Base-by-base conservation (phyloP, 1,284 basidiomycete genomes). In the Blastosporella zonata region DNA sequence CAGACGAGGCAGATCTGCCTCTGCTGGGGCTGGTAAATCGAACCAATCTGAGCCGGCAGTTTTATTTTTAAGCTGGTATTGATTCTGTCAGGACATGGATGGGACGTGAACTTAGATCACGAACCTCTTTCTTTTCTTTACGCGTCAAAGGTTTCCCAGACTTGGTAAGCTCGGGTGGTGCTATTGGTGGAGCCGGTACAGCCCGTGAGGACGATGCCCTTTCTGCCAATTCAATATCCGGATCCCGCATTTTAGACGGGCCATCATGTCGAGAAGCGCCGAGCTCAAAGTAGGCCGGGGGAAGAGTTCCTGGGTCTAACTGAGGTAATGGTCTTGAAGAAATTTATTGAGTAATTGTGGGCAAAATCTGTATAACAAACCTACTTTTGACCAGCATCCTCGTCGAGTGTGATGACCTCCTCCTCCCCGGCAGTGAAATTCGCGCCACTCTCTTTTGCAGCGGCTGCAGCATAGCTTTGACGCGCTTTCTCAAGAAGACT, bases 11-110 rank as follows among this genome's bases (percentile, higher is more conserved):
- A 94, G 73, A 52, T 93, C 83, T 7, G 88, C 81, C 49, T 87
- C 84, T 17, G 84, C 71, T 18, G 93, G 90, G 5, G 91, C 82
- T 23, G 96, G 94, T 50, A 98, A 78, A 60, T 96, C 88, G 60
- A 93, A 94, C 95, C 96, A 99, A 44, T 80, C 77, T 40, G 85
- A 79, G 0, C 93, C 93, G 0, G 91, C 81, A 0, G 91, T 92
- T 49, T 81, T 80, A 53, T 81, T 80, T 62, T 79, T 84, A 28
- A 89, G 64, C 87, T 92, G 54, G 43, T 27, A 51, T 21, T 29
- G 22, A 20, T 46, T 33, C 27, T 1, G 17, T 55, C 31, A 42
- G 27, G 20, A 35, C 27, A 33, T 18, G 25, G 23, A 37, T n/a
- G n/a, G 13, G 12, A 17, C 18, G 37, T 38, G 34, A 46, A 21